Base-by-base conservation (phyloP, 176 grass and related monocot genomes). In the Phyllostachys edulis region DNA sequence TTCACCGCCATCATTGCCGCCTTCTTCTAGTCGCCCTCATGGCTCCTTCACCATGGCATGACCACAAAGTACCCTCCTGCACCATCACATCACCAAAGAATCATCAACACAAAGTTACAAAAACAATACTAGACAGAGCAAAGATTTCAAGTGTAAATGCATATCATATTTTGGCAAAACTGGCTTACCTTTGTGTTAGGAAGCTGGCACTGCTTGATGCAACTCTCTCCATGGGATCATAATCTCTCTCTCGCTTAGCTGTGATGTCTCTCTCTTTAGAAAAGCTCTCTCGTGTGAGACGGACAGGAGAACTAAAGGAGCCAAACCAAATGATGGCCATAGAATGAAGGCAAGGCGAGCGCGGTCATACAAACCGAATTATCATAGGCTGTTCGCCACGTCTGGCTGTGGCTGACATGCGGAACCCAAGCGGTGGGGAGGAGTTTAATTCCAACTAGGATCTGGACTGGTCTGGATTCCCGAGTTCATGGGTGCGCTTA, bases 11-110 rank as follows among this genome's bases (percentile, higher is more conserved):
- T 63, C 18, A n/a, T n/a, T n/a, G n/a, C n/a, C n/a, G 5, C 52
- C 74, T 68, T 85, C 80, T 77, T 77, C 73, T 78, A 66, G 1
- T 77, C 80, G 69, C 52, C 46, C 79, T 86, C 80, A 39, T 67
- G 6, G 60, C 67, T 34, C 88, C 59, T 67, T 83, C 27, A 32
- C 80, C 46, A 85, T 37, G 52, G 88, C 47, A 69, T 75, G 0
- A 80, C 84, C 54, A 71, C 74, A 2, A 74, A 83, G 55, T 86
- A 92, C 84, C 63, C 80, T 89, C 83, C 90, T 92, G 46, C 79
- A 76, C 1, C 39, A 38, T 44, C 11, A 7, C 17, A 41, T 6
- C 32, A 67, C 5, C 46, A n/a, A 50, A 45, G 45, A 76, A 39
- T 5, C 52, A 3, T 77, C 16, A 71, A 5, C 11, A 63, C 17